These are phyloP conservation scores for Plasmodium ovale DNA, from an alignment of 169 alveolate species.

Conservation along the genomic window DNA sequence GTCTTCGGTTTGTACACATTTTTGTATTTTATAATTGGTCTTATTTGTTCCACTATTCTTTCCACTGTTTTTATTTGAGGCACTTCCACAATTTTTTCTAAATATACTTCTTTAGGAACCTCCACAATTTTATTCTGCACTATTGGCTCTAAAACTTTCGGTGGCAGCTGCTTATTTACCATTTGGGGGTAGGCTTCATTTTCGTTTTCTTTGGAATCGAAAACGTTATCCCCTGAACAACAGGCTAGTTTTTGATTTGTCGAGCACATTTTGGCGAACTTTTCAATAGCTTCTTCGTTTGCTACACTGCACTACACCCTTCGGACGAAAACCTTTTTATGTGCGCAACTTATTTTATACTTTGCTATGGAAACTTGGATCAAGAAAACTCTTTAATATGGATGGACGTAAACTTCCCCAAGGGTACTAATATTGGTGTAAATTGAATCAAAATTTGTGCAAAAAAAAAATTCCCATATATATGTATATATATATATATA, in stretches of 20 bases:
- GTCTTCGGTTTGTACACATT: conserved; percentile 86
- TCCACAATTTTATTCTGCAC: conserved; percentile 85
- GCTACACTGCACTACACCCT: no score
- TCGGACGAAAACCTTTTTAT: no score
- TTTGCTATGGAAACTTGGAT: no score
- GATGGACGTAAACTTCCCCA: neutral
- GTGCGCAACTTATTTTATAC: no score
- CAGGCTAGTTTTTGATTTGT: conserved; percentile 46
- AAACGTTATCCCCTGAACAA: conserved; percentile 67
- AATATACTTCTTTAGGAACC: conserved; percentile 84
- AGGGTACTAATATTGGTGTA: neutral
- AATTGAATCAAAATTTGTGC: neutral
- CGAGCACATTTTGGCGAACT: conserved; percentile 49
- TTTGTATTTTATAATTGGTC: conserved; percentile 85
- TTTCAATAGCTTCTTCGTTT: no score
- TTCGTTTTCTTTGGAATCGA: conserved; percentile 22
- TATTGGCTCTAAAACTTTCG: conserved; percentile 75
- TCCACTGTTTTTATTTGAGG: conserved; percentile 89
- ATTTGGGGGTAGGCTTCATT: conserved; percentile 51
- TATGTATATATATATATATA: no score
- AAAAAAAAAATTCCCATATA: neutral
- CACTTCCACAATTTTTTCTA: conserved; percentile 87
- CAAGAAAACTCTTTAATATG: no score
- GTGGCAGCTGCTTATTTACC: conserved; percentile 70
- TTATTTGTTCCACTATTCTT: conserved; percentile 86